Evolutionary conservation across 257 asterid genomes (phyloP).

Genomic region (Solanum acaule): DNA sequence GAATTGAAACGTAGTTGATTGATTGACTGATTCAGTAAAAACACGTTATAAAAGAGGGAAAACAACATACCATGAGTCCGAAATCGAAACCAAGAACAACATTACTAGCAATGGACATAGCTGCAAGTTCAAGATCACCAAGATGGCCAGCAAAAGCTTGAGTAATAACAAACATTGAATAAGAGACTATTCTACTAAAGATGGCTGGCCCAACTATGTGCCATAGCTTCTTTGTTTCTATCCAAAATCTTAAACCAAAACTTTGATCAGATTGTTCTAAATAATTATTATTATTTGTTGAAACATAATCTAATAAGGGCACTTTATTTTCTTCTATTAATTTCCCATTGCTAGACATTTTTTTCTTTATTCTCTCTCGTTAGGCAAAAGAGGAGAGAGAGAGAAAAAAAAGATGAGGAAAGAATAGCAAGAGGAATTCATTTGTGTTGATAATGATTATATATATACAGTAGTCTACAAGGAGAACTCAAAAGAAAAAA

Average conservation of each 20-base stretch:
- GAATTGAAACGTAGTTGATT: neutral
- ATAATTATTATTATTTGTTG: neutral
- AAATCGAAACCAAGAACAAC: slow-evolving; percentile 71
- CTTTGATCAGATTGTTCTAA: slow-evolving; percentile 2
- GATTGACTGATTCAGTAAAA: neutral
- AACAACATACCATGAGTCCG: slow-evolving; percentile 48
- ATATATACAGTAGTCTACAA: neutral
- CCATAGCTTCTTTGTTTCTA: slow-evolving; percentile 80
- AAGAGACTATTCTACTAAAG: slow-evolving; percentile 57
- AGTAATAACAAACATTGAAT: slow-evolving; percentile 63
- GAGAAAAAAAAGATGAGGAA: neutral
- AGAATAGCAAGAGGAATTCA: neutral
- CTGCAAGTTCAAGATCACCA: slow-evolving; percentile 82
- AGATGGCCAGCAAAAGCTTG: slow-evolving; percentile 91
- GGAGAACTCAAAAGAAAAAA: neutral
- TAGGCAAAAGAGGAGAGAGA: neutral
- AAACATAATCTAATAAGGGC: slow-evolving; percentile 28
- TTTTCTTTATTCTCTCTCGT: neutral
- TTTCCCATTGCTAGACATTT: slow-evolving; percentile 16
- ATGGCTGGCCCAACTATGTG: slow-evolving; percentile 74
- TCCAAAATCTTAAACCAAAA: slow-evolving; percentile 26
- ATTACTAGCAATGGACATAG: slow-evolving; percentile 55
- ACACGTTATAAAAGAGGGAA: neutral
- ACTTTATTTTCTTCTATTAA: slow-evolving; percentile 15
- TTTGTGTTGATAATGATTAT: neutral